Conservation (phyloP, 2,329 filamentous ascomycete genomes). For the Aurifilum marmelostoma region DNA sequence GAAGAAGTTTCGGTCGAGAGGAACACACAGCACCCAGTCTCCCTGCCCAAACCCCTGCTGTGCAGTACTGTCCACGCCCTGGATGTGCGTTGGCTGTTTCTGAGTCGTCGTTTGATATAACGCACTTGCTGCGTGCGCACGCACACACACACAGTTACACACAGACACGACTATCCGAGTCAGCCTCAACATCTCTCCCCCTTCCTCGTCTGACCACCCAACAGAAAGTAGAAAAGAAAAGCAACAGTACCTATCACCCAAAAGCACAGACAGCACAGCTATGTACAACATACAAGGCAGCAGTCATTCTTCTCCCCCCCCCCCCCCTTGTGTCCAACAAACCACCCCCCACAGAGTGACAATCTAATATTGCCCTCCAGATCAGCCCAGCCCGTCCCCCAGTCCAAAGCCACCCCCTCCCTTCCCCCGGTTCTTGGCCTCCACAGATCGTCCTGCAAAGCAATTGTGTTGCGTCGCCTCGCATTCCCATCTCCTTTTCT, state of each 20-base stretch:
- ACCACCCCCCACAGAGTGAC: slow-evolving; percentile 24
- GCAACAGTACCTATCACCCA: background rate
- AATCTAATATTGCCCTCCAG: slow-evolving; percentile 15
- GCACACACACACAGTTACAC: background rate
- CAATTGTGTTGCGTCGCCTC: too few species aligned
- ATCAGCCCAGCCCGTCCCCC: slow-evolving; percentile 20
- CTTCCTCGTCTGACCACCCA: background rate
- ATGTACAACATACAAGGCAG: background rate
- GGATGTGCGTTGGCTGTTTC: background rate
- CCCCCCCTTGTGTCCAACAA: too few species aligned
- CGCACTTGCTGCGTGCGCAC: too few species aligned
- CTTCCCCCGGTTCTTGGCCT: background rate
- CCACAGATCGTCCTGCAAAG: slow-evolving; percentile 5
- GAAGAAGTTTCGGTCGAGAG: background rate
- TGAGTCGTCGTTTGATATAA: background rate
- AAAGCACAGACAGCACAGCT: background rate
- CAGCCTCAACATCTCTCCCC: background rate
- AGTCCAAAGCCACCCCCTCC: background rate
- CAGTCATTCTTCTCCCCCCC: background rate
- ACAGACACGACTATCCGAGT: background rate
- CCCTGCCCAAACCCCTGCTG: background rate
- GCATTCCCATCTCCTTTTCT: too few species aligned
- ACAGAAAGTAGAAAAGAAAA: background rate
- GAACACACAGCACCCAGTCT: background rate
- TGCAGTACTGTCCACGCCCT: background rate